Evolutionary conservation across 805 yeast genomes (phyloP).

Genomic region (Wickerhamomyces silvicola): DNA sequence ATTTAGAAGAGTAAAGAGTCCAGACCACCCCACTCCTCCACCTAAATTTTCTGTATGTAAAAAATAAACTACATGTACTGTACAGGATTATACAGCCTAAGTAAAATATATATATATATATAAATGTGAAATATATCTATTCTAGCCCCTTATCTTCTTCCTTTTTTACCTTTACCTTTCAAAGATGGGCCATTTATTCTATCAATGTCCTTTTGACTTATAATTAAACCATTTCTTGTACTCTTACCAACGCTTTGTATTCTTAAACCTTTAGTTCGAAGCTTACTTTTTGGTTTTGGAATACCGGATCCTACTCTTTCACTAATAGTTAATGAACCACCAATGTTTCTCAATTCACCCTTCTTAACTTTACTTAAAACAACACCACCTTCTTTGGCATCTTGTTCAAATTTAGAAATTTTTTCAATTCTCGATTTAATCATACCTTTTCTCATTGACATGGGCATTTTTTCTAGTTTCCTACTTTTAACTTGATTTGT

Average conservation of each 20-base stretch:
- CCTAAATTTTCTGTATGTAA: too few species aligned
- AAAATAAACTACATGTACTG: too few species aligned
- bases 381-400: constrained; percentile 87
- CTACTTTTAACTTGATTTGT: constrained; percentile 34
- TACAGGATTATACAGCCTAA: too few species aligned
- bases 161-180: constrained; percentile 7
- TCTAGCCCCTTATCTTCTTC: constrained; percentile 4
- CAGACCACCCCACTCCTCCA: too few species aligned
- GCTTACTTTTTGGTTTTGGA: constrained; percentile 36
- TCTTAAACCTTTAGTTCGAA: constrained; percentile 72
- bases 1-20: too few species aligned
- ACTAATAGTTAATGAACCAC: constrained; percentile 31
- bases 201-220: constrained; percentile 63
- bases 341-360: constrained; percentile 59
- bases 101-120: too few species aligned
- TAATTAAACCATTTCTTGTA: constrained; percentile 72
- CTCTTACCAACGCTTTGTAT: constrained; percentile 70
- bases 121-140: too few species aligned
- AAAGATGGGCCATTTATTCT: constrained; percentile 28
- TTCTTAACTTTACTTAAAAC: constrained; percentile 66
- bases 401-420: constrained; percentile 54
- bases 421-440: constrained; percentile 47
- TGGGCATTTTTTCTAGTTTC: constrained; percentile 75
- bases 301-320: constrained; percentile 41
- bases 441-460: constrained; percentile 84